Percentiles rank a stretch among this genome's conserved stretches.
Evolutionary conservation across 768 basidiomycete genomes (phyloP).

Genomic region (Glaciozyma martinii): DNA sequence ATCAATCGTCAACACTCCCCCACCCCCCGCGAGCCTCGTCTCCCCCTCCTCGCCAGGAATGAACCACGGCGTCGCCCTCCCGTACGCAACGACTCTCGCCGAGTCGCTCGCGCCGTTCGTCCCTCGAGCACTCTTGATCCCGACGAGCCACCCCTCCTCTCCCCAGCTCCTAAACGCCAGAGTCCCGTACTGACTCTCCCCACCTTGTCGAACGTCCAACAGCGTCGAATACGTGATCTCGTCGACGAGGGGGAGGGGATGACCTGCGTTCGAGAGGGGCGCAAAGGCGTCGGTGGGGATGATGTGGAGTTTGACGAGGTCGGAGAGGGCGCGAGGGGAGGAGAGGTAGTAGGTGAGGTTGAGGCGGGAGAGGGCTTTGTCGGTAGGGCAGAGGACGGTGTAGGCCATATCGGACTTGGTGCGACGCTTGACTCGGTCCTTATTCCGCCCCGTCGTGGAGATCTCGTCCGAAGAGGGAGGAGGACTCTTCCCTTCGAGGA

Average conservation of each 20-base stretch:
- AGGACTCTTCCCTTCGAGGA: slow-evolving; percentile 60
- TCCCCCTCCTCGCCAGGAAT: slow-evolving; percentile 1
- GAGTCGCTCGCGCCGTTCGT: slow-evolving; percentile 43
- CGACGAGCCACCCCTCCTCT: slow-evolving; percentile 42
- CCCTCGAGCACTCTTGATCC: slow-evolving; percentile 43
- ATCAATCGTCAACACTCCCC: too few species aligned
- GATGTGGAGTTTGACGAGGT: slow-evolving; percentile 21
- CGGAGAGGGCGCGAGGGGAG: slow-evolving; percentile 10
- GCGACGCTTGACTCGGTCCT: slow-evolving; percentile 5
- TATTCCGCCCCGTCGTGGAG: neutral
- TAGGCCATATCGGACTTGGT: slow-evolving; percentile 46
- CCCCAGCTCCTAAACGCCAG: slow-evolving; percentile 59
- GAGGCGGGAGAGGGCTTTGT: slow-evolving; percentile 78
- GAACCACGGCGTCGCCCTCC: slow-evolving; percentile 45
- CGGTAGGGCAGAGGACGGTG: slow-evolving; percentile 83
- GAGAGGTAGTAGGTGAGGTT: slow-evolving; percentile 55
- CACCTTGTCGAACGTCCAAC: slow-evolving; percentile 41
- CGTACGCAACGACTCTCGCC: slow-evolving; percentile 39
- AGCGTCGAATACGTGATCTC: slow-evolving; percentile 67
- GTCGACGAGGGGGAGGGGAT: slow-evolving; percentile 61
- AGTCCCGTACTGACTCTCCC: slow-evolving; percentile 63
- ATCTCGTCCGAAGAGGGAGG: slow-evolving; percentile 38
- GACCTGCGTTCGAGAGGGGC: slow-evolving; percentile 33
- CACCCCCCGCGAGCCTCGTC: slow-evolving; percentile 47
- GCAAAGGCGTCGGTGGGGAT: slow-evolving; percentile 31